A percentile compares a stretch with the other conserved stretches of the same genome.
Conservation (phyloP, 2,329 filamentous ascomycete genomes). For the Dryadomyces sulphureus region DNA sequence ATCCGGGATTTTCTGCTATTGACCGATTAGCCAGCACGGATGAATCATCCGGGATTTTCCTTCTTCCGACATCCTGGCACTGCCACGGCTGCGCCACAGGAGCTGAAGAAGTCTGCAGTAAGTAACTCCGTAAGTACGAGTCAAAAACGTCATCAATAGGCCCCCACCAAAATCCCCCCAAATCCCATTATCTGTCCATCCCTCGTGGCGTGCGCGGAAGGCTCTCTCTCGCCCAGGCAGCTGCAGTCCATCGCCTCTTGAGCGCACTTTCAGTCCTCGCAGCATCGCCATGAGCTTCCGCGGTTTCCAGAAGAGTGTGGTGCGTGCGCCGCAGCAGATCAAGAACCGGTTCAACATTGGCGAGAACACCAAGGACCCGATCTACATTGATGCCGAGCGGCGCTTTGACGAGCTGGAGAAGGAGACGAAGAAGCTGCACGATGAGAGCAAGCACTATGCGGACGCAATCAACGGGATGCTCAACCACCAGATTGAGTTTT, state of each 20-base stretch:
- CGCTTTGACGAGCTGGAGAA: conserved; percentile 87
- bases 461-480: conserved; percentile 98
- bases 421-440: conserved; percentile 92
- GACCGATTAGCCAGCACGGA: background rate
- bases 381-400: conserved; percentile 89
- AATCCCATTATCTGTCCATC: no score
- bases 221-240: background rate
- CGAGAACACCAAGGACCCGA: conserved; percentile 84
- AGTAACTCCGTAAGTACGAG: no score
- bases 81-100: conserved; percentile 3
- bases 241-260: background rate
- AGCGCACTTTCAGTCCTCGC: background rate
- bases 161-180: background rate
- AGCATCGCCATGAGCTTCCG: conserved; percentile 71
- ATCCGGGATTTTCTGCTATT: no score
- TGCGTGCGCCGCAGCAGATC: conserved; percentile 80
- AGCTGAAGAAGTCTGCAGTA: no score
- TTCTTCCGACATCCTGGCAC: background rate
- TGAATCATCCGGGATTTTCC: background rate
- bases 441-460: conserved; percentile 95
- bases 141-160: background rate
- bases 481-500: conserved; percentile 94
- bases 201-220: no score
- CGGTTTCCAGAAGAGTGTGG: conserved; percentile 82
- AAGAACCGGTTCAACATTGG: conserved; percentile 90